A percentile compares a stretch with the other conserved stretches of the same genome.
phyloP scores from a whole-genome alignment of 176 grass and related monocot species.

The sorghum (Sorghum bicolor) region DNA sequence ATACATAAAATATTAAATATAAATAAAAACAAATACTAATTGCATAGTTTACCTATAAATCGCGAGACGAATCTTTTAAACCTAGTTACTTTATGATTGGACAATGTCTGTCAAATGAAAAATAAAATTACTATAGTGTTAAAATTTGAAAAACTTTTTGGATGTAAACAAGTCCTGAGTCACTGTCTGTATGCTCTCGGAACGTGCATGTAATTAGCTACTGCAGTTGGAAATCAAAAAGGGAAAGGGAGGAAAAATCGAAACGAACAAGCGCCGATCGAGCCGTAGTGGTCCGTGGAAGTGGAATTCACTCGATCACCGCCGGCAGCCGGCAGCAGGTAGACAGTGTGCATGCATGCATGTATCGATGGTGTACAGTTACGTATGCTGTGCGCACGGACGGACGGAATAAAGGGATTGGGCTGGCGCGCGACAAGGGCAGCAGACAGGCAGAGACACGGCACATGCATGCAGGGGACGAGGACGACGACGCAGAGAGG shows the following conservation, averaged over 20 bases:
- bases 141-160: too few relatives aligned
- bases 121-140: too few relatives aligned
- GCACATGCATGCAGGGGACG: slow-evolving; percentile 25
- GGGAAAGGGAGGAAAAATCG: background rate
- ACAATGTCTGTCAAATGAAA: too few relatives aligned
- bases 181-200: background rate
- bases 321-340: background rate
- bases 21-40: too few relatives aligned
- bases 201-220: background rate
- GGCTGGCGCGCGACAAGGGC: background rate
- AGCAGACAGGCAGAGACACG: slow-evolving; percentile 33
- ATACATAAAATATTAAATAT: too few relatives aligned
- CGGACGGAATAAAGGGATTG: background rate
- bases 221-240: background rate
- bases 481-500: background rate
- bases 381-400: background rate
- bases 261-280: background rate
- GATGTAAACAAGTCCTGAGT: too few relatives aligned
- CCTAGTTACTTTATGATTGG: too few relatives aligned
- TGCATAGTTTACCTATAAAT: too few relatives aligned
- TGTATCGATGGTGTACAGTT: slow-evolving; percentile 18
- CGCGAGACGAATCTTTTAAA: too few relatives aligned
- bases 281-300: too few relatives aligned
- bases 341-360: slow-evolving; percentile 14
- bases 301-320: background rate